Evolutionary conservation across 441 rosid genomes (phyloP).

Genomic region (Aquilaria agallochum): DNA sequence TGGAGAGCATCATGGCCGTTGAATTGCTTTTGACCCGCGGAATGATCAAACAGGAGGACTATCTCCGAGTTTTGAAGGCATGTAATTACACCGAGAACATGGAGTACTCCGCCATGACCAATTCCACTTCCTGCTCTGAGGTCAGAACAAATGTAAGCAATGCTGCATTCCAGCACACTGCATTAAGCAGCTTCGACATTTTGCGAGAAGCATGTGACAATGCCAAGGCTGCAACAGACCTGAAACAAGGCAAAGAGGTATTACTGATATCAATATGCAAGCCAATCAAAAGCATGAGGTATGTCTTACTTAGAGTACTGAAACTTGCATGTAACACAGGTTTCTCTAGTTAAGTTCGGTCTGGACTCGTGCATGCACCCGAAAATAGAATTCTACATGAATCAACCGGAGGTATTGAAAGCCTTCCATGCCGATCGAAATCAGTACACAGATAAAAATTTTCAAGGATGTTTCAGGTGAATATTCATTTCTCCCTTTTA

Average conservation of each 20-base stretch:
- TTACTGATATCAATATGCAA: background rate
- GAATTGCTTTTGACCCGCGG: background rate
- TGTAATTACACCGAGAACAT: background rate
- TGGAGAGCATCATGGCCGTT: background rate
- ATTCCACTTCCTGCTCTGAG: too few relatives aligned
- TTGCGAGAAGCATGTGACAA: background rate
- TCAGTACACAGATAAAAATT: background rate
- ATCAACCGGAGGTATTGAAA: background rate
- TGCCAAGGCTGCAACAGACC: background rate
- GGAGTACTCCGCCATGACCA: background rate
- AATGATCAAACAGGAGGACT: background rate
- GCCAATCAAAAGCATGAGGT: too few relatives aligned
- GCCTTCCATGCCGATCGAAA: background rate
- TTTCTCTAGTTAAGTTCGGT: background rate
- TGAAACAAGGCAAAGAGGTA: background rate
- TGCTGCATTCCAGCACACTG: background rate
- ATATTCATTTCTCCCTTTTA: background rate
- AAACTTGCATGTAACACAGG: background rate
- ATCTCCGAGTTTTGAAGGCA: slow-evolving; percentile 2
- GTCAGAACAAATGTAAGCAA: background rate
- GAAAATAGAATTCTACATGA: background rate
- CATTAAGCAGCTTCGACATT: background rate
- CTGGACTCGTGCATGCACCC: background rate
- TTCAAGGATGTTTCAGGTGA: background rate
- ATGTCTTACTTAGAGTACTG: background rate